Evolutionary conservation across 257 asterid genomes (phyloP).

Genomic region (Linderniella brevidens): DNA sequence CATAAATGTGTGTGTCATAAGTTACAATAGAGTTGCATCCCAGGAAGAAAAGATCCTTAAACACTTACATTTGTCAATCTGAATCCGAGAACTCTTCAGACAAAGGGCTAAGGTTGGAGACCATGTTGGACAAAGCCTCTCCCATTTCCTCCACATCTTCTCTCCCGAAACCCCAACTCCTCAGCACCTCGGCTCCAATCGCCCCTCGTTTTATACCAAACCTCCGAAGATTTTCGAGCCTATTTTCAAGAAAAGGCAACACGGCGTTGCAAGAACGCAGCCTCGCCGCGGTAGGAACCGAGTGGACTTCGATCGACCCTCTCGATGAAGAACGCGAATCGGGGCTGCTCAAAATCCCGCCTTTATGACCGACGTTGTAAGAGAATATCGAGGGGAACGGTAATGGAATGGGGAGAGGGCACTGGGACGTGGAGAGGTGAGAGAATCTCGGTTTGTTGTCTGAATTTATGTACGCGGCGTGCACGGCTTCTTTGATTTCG

Average conservation of each 20-base stretch:
- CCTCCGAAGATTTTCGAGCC: conserved; percentile 45
- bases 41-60: too few species aligned
- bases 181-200: conserved; percentile 35
- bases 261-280: conserved; percentile 66
- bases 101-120: conserved; percentile 28
- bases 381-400: conserved; percentile 79
- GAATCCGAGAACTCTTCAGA: conserved; percentile 47
- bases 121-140: conserved; percentile 62
- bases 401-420: conserved; percentile 85
- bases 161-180: conserved; percentile 66
- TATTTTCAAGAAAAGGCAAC: conserved; percentile 55
- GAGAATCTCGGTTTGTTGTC: conserved; percentile 46
- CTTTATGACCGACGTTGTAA: conserved; percentile 38
- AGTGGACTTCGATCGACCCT: conserved; percentile 76
- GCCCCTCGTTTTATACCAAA: conserved; percentile 64
- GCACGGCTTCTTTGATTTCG: conserved; percentile 53
- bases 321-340: conserved; percentile 20
- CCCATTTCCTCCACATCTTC: conserved; percentile 65
- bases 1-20: not conserved
- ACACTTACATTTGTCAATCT: too few species aligned
- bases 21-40: not conserved
- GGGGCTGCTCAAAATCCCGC: conserved; percentile 43
- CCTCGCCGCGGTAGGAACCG: conserved; percentile 85
- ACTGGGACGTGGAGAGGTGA: conserved; percentile 50
- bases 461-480: conserved; percentile 34